These are phyloP conservation scores for Vaccinium macrocarpon DNA, from an alignment of 148 eudicot genomes.

Conservation along the genomic window DNA sequence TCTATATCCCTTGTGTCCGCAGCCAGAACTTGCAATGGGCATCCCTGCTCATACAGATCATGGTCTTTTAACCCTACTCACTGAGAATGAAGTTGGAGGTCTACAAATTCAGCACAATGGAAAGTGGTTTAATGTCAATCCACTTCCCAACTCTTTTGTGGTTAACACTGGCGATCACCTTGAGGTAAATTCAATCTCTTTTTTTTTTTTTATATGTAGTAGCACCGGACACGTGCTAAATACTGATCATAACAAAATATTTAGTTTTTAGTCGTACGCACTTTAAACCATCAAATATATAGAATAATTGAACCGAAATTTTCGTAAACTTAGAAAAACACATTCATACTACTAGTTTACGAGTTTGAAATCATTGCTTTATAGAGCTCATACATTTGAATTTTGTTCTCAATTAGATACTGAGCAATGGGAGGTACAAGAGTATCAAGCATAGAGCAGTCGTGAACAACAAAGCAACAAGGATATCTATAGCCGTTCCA, in stretches of 20 bases:
- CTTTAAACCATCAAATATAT: too few relatives aligned
- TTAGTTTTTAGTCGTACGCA: too few relatives aligned
- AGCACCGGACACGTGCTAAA: background rate
- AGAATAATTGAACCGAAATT: too few relatives aligned
- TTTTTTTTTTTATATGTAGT: background rate
- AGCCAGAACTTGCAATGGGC: slow-evolving; percentile 23
- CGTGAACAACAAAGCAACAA: slow-evolving; percentile 29
- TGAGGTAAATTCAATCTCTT: background rate
- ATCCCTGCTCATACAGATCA: slow-evolving; percentile 46
- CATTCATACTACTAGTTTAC: too few relatives aligned
- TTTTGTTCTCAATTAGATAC: slow-evolving; percentile 18
- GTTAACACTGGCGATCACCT: slow-evolving; percentile 32
- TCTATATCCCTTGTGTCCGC: slow-evolving; percentile 46
- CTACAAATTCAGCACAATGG: slow-evolving; percentile 35
- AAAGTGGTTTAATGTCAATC: slow-evolving; percentile 35
- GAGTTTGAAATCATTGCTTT: background rate
- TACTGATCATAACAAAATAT: background rate
- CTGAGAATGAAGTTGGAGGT: slow-evolving; percentile 36
- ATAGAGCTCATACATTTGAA: background rate
- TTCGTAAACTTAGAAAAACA: too few relatives aligned
- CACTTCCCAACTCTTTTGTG: slow-evolving; percentile 39
- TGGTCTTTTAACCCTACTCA: slow-evolving; percentile 14
- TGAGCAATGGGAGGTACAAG: slow-evolving; percentile 44
- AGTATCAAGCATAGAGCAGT: slow-evolving; percentile 36
- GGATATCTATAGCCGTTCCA: slow-evolving; percentile 29